Percentiles rank a stretch among this genome's conserved stretches.
phyloP scores from a whole-genome alignment of 164 flowering plant species.

The Chimonanthus praecox region DNA sequence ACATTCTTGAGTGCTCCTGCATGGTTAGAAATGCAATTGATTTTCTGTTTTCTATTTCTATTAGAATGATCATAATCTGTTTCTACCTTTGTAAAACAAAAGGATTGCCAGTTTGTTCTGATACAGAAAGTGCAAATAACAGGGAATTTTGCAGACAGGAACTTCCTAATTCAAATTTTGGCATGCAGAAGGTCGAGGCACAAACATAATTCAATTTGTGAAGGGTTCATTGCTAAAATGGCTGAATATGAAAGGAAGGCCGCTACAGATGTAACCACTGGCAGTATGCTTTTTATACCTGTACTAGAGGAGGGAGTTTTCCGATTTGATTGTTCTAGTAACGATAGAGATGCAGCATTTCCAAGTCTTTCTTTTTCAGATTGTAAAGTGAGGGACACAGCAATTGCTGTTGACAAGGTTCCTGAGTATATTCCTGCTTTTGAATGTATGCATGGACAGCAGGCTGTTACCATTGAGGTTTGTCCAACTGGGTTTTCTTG shows the following conservation, averaged over 20 bases:
- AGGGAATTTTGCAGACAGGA: constrained; percentile 19
- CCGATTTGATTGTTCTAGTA: constrained; percentile 78
- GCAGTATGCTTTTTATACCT: constrained; percentile 71
- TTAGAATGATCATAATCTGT: background rate
- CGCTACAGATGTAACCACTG: constrained; percentile 28
- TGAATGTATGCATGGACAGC: constrained; percentile 47
- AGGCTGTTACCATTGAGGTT: constrained; percentile 72
- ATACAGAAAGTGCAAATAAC: constrained; percentile 8
- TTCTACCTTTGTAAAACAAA: constrained; percentile 8
- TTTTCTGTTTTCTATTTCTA: background rate
- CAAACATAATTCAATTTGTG: constrained; percentile 13
- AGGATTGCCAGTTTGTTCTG: too few species aligned
- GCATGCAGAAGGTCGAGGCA: constrained; percentile 34
- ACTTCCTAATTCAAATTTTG: constrained; percentile 28
- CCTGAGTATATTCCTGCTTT: constrained; percentile 66
- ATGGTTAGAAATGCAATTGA: background rate
- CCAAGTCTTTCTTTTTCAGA: constrained; percentile 76
- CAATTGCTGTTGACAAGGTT: constrained; percentile 30
- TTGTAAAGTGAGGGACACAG: constrained; percentile 55
- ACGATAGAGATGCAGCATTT: constrained; percentile 55
- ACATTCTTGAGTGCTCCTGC: background rate
- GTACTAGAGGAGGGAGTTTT: constrained; percentile 83
- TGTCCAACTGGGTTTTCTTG: constrained; percentile 3
- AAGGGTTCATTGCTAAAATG: constrained; percentile 39
- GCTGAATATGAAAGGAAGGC: constrained; percentile 25